Base-by-base conservation (phyloP, 805 yeast species). In the Ogataea trehalophila region DNA sequence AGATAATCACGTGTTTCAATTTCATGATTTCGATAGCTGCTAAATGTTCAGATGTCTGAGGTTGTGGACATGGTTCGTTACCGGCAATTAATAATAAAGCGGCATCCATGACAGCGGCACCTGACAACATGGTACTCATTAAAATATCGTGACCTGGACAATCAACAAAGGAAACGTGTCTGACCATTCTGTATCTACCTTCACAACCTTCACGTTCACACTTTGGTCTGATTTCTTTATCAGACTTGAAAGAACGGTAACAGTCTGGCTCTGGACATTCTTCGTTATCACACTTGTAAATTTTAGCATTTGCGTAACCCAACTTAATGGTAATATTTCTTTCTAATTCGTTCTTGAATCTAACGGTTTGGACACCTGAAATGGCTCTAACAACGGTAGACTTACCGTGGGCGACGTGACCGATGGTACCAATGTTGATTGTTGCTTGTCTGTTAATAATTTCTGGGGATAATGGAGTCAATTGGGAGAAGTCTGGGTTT, bases 91-190 rank as follows among this genome's bases (percentile, higher is more conserved):
- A 79, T 65, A 94, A 76, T 52, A 94, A 76, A 2, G 99, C 99
- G 48, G 99, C 99, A 72, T 94, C 99, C 99, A 94, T 94, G 56
- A 94, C 99, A 16, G 99, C 99, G 35, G 99, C 99, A 68, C 99
- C 99, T 41, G 98, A 91, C 81, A 94, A 83, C 99, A 94, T 94
- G 57, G 99, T 94, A 79, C 97, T 90, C 99, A 94, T 94, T 70
- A 94, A 84, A 75, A 94, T 95, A 77, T 94, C 99, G 87, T 94
- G 99, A 70, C 99, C 99, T 51, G 99, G 99, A 77, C 99, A 95
- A 77, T 94, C 99, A 52, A 95, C 99, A 63, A 95, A 95, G 11
- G 97, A 89, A 45, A 94, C 99, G 68, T 94, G 99, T 72, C 99
- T 89, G 39, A 90, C 82, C 59, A 94, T 78, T 61, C 80, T 80